Conservation (phyloP, 1,284 basidiomycete genomes). For the Cryptococcus floricola region DNA sequence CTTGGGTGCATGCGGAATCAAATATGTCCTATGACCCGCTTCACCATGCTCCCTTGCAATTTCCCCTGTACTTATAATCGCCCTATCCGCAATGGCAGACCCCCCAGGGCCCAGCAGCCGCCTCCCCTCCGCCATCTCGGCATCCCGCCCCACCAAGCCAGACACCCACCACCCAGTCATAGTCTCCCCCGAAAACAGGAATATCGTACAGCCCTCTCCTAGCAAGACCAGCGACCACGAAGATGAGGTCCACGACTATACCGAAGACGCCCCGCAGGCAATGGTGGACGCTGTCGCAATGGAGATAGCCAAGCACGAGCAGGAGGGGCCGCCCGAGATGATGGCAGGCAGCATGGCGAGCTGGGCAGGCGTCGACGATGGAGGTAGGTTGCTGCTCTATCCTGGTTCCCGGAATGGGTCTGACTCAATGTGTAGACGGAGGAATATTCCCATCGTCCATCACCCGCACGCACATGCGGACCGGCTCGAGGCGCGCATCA, state of each 20-base stretch:
- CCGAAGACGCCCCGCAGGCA: constrained; percentile 37
- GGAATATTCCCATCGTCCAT: constrained; percentile 40
- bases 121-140: constrained; percentile 22
- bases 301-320: constrained; percentile 28
- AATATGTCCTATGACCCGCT: too few species aligned
- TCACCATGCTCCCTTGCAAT: too few species aligned
- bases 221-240: background rate
- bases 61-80: background rate
- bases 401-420: background rate
- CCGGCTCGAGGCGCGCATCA: constrained; percentile 35
- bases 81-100: constrained; percentile 16
- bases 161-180: constrained; percentile 22
- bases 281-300: constrained; percentile 36
- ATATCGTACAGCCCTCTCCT: constrained; percentile 1
- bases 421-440: constrained; percentile 10
- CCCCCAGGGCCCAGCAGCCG: constrained; percentile 14
- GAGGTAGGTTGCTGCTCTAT: constrained; percentile 9
- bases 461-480: constrained; percentile 32
- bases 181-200: constrained; percentile 3
- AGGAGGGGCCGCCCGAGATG: constrained; percentile 34
- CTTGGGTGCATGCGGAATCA: too few species aligned
- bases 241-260: constrained; percentile 30
- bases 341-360: constrained; percentile 35
- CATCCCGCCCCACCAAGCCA: constrained; percentile 16
- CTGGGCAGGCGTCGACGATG: constrained; percentile 29